These are phyloP conservation scores for Andrographis paniculata DNA, from an alignment of 305 asterid genomes.

Conservation along the genomic window DNA sequence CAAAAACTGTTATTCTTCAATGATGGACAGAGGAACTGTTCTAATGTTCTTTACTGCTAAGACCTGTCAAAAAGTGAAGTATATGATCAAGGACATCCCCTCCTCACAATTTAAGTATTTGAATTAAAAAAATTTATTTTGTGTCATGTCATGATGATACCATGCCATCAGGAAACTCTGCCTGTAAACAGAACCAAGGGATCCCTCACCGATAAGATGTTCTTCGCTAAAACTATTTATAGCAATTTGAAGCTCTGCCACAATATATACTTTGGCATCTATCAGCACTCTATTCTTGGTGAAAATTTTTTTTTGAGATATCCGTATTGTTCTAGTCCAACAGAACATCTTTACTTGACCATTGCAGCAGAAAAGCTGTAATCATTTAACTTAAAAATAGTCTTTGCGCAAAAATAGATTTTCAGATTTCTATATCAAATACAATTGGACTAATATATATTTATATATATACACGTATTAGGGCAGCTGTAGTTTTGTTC, in stretches of 20 bases:
- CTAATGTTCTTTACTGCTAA: slow-evolving; percentile 77
- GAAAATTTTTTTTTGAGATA: too few relatives aligned
- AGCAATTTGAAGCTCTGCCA: slow-evolving; percentile 72
- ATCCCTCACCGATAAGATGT: slow-evolving; percentile 71
- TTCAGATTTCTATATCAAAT: too few relatives aligned
- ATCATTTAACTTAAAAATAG: too few relatives aligned
- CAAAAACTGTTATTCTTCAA: slow-evolving; percentile 73
- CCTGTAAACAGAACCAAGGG: slow-evolving; percentile 82
- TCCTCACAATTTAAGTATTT: neutral
- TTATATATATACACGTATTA: too few relatives aligned
- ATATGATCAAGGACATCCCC: too few relatives aligned
- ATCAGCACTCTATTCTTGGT: too few relatives aligned
- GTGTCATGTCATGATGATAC: slow-evolving; percentile 38
- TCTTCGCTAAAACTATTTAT: slow-evolving; percentile 65
- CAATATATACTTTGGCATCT: slow-evolving; percentile 22
- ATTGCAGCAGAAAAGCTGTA: too few relatives aligned
- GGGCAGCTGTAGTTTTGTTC: too few relatives aligned
- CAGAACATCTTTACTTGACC: too few relatives aligned
- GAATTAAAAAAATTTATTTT: neutral
- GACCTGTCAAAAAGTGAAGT: slow-evolving; percentile 29
- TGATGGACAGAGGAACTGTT: slow-evolving; percentile 58
- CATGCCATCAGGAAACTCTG: slow-evolving; percentile 71
- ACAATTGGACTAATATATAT: too few relatives aligned
- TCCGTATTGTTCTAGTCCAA: too few relatives aligned
- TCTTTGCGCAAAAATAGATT: too few relatives aligned